phyloP scores from a whole-genome alignment of 148 eudicot species.

The Fagopyrum esculentum region DNA sequence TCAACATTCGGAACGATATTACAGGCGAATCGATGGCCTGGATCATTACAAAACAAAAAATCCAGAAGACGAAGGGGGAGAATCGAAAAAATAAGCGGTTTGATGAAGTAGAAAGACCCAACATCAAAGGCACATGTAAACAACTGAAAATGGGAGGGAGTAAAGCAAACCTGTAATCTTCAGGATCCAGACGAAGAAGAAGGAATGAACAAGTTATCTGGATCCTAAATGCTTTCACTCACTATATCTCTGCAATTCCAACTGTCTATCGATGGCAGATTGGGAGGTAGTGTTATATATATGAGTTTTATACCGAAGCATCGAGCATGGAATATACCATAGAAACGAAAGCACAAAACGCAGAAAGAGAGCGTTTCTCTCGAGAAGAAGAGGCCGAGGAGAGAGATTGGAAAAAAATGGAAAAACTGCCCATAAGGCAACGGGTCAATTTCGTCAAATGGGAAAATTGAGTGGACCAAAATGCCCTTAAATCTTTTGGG shows the following conservation, averaged over 20 bases:
- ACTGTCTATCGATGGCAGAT: background rate
- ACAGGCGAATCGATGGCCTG: background rate
- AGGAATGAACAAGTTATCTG: too few species aligned
- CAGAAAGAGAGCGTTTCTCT: conserved; percentile 6
- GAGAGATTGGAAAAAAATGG: background rate
- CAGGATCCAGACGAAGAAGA: conserved; percentile 9
- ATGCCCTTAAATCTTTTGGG: background rate
- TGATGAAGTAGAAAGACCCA: background rate
- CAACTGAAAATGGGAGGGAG: too few species aligned
- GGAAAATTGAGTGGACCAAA: background rate
- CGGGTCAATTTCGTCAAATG: background rate
- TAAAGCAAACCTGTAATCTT: conserved; percentile 5
- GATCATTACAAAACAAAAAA: background rate
- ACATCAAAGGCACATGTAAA: too few species aligned
- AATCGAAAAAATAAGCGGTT: background rate
- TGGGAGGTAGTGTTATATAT: background rate
- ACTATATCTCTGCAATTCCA: background rate
- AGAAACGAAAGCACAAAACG: conserved; percentile 1
- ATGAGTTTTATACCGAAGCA: background rate
- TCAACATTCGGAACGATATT: background rate
- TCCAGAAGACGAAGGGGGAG: background rate
- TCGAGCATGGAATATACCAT: conserved; percentile 11
- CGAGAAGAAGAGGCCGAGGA: background rate
- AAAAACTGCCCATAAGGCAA: background rate
- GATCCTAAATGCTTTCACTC: background rate